Evolutionary conservation across 192 early-diverging fungal species (phyloP).

Genomic region (Backusella circina): DNA sequence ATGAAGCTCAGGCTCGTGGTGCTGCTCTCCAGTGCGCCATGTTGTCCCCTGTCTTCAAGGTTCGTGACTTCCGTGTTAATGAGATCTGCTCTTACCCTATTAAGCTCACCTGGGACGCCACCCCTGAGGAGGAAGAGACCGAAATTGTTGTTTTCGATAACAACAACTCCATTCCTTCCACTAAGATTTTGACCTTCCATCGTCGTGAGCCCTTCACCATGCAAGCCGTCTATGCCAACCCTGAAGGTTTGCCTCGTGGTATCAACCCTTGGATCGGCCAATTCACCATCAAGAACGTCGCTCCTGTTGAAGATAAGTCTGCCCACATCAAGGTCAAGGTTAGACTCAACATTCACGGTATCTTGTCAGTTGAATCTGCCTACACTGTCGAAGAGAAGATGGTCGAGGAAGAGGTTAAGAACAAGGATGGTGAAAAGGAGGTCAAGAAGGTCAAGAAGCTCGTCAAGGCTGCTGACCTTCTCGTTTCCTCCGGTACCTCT

Average conservation of each 20-base stretch:
- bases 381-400: conserved; percentile 86
- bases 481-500: conserved; percentile 60
- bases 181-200: conserved; percentile 91
- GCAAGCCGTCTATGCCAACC: conserved; percentile 73
- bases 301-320: conserved; percentile 59
- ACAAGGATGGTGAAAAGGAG: conserved; percentile 60
- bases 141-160: conserved; percentile 84
- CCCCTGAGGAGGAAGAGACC: conserved; percentile 71
- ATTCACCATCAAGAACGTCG: conserved; percentile 84
- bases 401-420: conserved; percentile 73
- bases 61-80: conserved; percentile 91
- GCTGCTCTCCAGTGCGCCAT: conserved; percentile 97
- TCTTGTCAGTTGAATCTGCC: conserved; percentile 78
- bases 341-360: conserved; percentile 80
- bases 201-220: conserved; percentile 82
- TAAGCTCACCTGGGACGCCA: conserved; percentile 84
- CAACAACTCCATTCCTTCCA: conserved; percentile 83
- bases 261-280: conserved; percentile 78
- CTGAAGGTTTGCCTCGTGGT: conserved; percentile 70
- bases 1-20: conserved; percentile 96
- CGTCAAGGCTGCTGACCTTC: conserved; percentile 82
- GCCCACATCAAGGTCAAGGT: conserved; percentile 92
- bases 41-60: conserved; percentile 94
- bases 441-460: conserved; percentile 90
- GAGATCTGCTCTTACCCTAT: conserved; percentile 90